These are phyloP conservation scores for Priceomyces haplophilus DNA, from an alignment of 805 yeast genomes.

Conservation along the genomic window DNA sequence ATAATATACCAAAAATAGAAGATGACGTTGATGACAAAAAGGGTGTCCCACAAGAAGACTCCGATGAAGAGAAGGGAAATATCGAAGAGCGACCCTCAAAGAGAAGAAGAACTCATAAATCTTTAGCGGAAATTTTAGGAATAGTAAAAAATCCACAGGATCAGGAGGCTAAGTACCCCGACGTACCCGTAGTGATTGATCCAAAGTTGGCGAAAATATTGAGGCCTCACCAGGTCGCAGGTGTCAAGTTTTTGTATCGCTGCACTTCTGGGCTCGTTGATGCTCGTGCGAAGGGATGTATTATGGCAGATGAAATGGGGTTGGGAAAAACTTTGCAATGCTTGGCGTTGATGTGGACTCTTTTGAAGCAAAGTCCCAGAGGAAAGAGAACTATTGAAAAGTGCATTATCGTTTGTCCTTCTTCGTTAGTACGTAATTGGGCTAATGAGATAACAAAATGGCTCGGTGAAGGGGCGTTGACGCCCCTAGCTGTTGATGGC, in stretches of 20 bases:
- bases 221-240: conserved; percentile 95
- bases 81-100: conserved; percentile 21
- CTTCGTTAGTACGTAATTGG: conserved; percentile 92
- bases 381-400: conserved; percentile 81
- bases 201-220: conserved; percentile 79
- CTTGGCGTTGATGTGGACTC: conserved; percentile 87
- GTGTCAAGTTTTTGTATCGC: conserved; percentile 84
- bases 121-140: conserved; percentile 79
- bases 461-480: conserved; percentile 88
- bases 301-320: conserved; percentile 99
- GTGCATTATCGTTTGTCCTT: conserved; percentile 91
- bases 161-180: conserved; percentile 55
- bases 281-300: conserved; percentile 87
- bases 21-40: conserved; percentile 15
- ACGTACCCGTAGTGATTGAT: conserved; percentile 95
- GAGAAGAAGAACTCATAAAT: conserved; percentile 52
- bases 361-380: conserved; percentile 83
- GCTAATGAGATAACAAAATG: conserved; percentile 94
- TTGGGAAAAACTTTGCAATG: conserved; percentile 90
- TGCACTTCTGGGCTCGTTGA: conserved; percentile 88
- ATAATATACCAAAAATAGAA: conserved; percentile 39
- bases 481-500: conserved; percentile 92
- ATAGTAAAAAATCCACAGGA: conserved; percentile 53
- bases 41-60: conserved; percentile 12
- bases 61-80: conserved; percentile 12